Base-by-base conservation (phyloP, 345 rosid species). In the Rhizophora mangle region DNA sequence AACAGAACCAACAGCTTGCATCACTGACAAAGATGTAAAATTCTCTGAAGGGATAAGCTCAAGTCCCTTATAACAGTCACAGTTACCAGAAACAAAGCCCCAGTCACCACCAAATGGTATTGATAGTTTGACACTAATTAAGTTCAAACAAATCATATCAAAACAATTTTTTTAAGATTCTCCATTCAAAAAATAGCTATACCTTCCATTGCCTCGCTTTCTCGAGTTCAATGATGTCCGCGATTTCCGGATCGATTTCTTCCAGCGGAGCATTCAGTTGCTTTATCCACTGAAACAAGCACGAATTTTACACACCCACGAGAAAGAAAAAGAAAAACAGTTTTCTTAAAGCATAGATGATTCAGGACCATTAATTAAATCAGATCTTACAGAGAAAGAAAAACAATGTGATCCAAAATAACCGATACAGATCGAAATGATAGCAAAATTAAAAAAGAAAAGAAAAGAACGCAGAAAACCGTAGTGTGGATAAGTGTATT, bases 131-230 rank as follows among this genome's bases (percentile, higher is more conserved):
- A 43, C 18, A 43, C 49, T 43, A 43, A 43, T 43, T 43, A 43
- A 43, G 49, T 43, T 43, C 19, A 24, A 56, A 24, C 31, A 56
- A 56, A 56, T 56, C 29, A 24, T 1, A 16, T 56, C 18, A 24
- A 56, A 24, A 22, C 13, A 8, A 8, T 55, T 18, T 8, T 55
- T 55, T 1, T n/a, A 9, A 55, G 59, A 15, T 55, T 26, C 10
- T 21, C 27, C 59, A 22, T 9, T 8, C 29, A 56, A 56, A 43
- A 56, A 24, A 56, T 24, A 18, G 60, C 9, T 47, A 8, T 65
- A 89, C 98, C 96, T 94, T 94, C 98, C 98, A 94, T 72, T 94
- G 98, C 85, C 98, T 84, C n/a, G 97, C 96, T 61, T 94, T 94
- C 91, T 94, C 98, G 60, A 83, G 91, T 68, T 94, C 97, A 34